phyloP scores from a whole-genome alignment of 352 stramenopile species.

The Pythium phragmiticola region DNA sequence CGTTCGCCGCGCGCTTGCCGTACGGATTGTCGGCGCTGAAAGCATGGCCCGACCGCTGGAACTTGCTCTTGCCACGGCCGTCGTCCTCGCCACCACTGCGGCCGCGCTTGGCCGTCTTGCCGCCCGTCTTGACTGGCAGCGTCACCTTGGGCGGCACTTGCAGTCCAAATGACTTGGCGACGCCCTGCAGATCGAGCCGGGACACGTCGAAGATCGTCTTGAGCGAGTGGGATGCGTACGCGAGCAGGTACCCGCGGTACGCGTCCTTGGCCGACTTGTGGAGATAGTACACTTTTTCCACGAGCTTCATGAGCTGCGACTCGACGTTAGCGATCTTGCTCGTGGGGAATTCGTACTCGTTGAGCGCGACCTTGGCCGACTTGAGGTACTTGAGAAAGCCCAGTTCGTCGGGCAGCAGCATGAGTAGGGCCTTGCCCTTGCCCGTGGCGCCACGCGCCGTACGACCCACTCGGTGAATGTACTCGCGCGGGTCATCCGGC shows the following conservation, averaged over 20 bases:
- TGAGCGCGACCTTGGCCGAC: constrained; percentile 96
- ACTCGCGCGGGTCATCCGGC: constrained; percentile 98
- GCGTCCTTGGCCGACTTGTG: constrained; percentile 97
- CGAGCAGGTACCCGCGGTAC: constrained; percentile 97
- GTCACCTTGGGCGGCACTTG: constrained; percentile 96
- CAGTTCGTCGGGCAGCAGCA: constrained; percentile 97
- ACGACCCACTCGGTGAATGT: constrained; percentile 94
- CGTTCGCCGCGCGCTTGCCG: constrained; percentile 82
- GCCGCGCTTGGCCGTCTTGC: constrained; percentile 73
- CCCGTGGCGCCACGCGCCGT: constrained; percentile 86
- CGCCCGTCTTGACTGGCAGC: constrained; percentile 87
- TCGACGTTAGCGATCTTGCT: constrained; percentile 98
- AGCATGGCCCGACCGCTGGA: constrained; percentile 87
- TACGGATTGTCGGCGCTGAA: constrained; percentile 99
- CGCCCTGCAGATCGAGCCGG: constrained; percentile 94
- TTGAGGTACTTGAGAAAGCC: constrained; percentile 98
- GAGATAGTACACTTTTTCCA: constrained; percentile 99
- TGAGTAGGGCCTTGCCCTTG: constrained; percentile 95
- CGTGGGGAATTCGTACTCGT: constrained; percentile 99
- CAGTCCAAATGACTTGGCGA: constrained; percentile 98
- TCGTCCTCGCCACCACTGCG: constrained; percentile 46
- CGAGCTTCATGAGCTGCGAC: constrained; percentile 95
- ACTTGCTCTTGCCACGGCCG: constrained; percentile 47
- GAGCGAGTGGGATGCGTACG: constrained; percentile 97
- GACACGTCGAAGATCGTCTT: constrained; percentile 99